Conservation (phyloP, 306 rosid species). For the Trichosanthes cucumerina region DNA sequence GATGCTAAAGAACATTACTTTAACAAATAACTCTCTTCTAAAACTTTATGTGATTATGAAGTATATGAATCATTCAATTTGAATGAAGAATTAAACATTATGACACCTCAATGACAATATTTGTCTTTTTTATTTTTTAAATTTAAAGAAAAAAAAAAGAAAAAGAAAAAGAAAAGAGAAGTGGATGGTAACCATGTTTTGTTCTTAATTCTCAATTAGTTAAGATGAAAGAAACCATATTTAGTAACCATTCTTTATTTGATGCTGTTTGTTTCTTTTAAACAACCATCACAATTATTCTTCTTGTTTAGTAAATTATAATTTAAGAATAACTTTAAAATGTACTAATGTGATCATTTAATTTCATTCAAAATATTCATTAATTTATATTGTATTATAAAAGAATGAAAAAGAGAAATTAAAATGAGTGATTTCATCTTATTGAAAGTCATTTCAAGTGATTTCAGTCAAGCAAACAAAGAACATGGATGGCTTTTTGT, state of each 20-base stretch:
- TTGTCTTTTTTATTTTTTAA: not conserved
- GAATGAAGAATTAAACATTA: not conserved
- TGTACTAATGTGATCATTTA: not conserved
- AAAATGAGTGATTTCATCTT: not conserved
- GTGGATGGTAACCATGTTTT: slow-evolving; percentile 9
- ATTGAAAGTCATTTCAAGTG: not conserved
- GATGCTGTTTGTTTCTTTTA: slow-evolving; percentile 5
- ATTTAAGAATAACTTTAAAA: not conserved
- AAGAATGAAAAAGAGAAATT: not conserved
- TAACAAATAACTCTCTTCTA: not conserved
- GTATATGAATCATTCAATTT: not conserved
- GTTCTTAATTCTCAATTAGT: not conserved
- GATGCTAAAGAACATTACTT: not conserved
- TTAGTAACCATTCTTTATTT: slow-evolving; percentile 9
- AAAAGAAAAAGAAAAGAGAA: not conserved
- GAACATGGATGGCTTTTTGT: not conserved
- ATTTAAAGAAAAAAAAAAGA: not conserved
- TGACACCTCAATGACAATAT: not conserved
- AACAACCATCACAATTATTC: not conserved
- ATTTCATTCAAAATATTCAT: not conserved
- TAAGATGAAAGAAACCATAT: not conserved
- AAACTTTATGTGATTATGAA: not conserved
- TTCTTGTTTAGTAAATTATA: not conserved
- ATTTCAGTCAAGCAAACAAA: not conserved
- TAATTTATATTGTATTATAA: not conserved